These are phyloP conservation scores for Leccinum sublutescens DNA, from an alignment of 768 basidiomycete species.

Conservation along the genomic window DNA sequence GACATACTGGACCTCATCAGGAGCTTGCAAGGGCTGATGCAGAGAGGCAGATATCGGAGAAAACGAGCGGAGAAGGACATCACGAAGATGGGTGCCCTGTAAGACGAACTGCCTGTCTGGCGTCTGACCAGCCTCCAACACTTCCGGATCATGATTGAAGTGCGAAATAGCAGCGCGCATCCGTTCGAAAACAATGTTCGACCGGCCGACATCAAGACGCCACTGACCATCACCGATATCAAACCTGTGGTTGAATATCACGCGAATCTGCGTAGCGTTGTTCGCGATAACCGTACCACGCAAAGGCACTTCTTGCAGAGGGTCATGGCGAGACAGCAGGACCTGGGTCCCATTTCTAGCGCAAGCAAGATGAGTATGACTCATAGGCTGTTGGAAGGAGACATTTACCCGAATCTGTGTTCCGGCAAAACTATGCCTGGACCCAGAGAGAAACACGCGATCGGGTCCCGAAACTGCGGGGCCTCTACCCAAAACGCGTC, in stretches of 20 bases:
- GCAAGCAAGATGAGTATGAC: constrained; percentile 2
- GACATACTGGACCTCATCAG: constrained; percentile 40
- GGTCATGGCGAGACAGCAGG: constrained; percentile 61
- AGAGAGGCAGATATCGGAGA: constrained; percentile 27
- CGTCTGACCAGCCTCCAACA: constrained; percentile 35
- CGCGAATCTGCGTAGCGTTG: constrained; percentile 50
- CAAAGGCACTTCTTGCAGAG: constrained; percentile 50
- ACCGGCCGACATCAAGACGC: constrained; percentile 70
- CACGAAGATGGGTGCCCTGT: constrained; percentile 70
- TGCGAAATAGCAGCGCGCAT: constrained; percentile 66
- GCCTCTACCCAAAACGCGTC: constrained; percentile 66
- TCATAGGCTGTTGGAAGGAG: neutral
- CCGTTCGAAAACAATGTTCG: constrained; percentile 62
- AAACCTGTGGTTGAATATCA: constrained; percentile 55
- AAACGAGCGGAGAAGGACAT: constrained; percentile 65
- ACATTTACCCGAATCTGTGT: constrained; percentile 67
- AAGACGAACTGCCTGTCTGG: constrained; percentile 51
- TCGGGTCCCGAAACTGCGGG: constrained; percentile 61
- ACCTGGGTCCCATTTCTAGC: constrained; percentile 71
- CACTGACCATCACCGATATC: constrained; percentile 47
- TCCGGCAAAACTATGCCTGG: constrained; percentile 62
- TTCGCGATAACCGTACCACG: constrained; percentile 55
- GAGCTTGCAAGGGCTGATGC: constrained; percentile 35
- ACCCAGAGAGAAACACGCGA: constrained; percentile 64
- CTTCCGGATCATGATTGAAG: constrained; percentile 52